Percentiles rank a stretch among this genome's conserved stretches.
These are phyloP conservation scores for Endoconidiophora laricicola DNA, from an alignment of 2,329 filamentous ascomycete species.

Conservation along the genomic window DNA sequence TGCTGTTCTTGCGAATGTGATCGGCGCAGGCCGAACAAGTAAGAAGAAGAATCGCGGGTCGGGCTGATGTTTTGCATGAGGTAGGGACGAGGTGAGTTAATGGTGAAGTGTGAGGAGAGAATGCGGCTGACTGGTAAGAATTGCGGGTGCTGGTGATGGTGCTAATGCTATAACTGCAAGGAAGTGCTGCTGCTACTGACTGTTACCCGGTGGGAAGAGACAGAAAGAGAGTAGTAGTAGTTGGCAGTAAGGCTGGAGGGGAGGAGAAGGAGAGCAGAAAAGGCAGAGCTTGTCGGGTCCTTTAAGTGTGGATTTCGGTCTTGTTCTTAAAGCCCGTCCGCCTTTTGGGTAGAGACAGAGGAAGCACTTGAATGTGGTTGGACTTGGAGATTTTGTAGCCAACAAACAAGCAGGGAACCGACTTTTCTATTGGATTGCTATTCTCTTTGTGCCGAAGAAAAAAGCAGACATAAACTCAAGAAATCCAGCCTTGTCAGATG, in stretches of 20 bases:
- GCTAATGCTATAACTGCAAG: too few species aligned
- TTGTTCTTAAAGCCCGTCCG: too few species aligned
- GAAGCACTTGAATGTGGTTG: too few species aligned
- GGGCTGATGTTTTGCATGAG: constrained; percentile 37
- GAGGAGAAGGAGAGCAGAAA: too few species aligned
- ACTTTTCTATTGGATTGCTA: too few species aligned
- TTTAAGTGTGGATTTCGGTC: too few species aligned
- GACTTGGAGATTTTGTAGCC: too few species aligned
- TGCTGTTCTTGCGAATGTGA: constrained; percentile 14
- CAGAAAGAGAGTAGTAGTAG: neutral
- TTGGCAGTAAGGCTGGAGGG: too few species aligned
- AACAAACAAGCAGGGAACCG: too few species aligned
- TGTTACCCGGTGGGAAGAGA: neutral
- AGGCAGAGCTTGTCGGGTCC: too few species aligned
- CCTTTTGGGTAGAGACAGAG: too few species aligned
- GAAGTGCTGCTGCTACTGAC: neutral
- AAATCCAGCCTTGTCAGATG: too few species aligned
- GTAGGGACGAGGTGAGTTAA: neutral
- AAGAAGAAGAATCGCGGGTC: constrained; percentile 26
- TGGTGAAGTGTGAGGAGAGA: constrained; percentile 1
- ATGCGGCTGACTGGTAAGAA: neutral
- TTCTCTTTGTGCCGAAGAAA: neutral
- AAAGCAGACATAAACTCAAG: neutral
- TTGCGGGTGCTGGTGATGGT: neutral
- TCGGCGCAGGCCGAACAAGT: constrained; percentile 41